phyloP scores from a whole-genome alignment of 176 grass and related monocot genomes.

The Musa acuminata region DNA sequence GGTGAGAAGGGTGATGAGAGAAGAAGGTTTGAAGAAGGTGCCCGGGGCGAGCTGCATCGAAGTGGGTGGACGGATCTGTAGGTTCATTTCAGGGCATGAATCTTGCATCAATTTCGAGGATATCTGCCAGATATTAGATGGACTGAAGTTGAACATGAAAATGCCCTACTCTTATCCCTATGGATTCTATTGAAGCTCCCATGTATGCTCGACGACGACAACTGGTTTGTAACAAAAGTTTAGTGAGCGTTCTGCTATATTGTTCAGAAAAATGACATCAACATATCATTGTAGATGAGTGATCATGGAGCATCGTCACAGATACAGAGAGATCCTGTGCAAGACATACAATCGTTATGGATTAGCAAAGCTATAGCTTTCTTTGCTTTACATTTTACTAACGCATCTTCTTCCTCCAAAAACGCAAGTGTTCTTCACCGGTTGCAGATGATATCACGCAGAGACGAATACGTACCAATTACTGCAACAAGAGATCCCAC shows the following conservation, averaged over 20 bases:
- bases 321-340: no score
- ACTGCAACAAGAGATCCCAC: conserved; percentile 41
- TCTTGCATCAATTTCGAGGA: conserved; percentile 27
- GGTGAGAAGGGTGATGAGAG: conserved; percentile 37
- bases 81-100: conserved; percentile 33
- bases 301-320: neutral
- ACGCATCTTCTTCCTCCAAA: no score
- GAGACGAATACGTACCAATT: conserved; percentile 52
- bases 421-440: conserved; percentile 19
- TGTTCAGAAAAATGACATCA: neutral
- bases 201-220: neutral
- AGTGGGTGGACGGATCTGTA: conserved; percentile 12
- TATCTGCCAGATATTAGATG: conserved; percentile 21
- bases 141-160: conserved; percentile 34
- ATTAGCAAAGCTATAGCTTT: no score
- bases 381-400: no score
- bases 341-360: no score
- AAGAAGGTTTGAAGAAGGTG: conserved; percentile 46
- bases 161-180: conserved; percentile 7
- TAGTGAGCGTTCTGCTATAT: neutral
- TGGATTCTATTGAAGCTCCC: neutral
- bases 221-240: neutral
- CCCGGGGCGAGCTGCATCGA: conserved; percentile 48
- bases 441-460: conserved; percentile 46
- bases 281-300: neutral